phyloP scores from a whole-genome alignment of 768 basidiomycete species.

The Wakefieldia striispora region DNA sequence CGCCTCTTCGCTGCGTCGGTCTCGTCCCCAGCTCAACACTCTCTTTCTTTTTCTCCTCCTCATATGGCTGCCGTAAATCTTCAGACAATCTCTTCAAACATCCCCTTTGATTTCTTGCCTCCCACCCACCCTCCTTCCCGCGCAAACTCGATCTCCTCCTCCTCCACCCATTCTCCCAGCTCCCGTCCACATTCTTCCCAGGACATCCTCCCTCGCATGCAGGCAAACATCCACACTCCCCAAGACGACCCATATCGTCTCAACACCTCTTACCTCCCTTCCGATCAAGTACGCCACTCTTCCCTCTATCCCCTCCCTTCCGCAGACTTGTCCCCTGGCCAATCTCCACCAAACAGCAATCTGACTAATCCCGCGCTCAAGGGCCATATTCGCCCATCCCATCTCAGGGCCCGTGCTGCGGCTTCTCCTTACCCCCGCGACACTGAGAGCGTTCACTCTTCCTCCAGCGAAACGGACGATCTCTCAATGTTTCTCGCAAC shows the following conservation, averaged over 20 bases:
- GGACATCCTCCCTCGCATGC: conserved; percentile 55
- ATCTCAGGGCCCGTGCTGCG: conserved; percentile 76
- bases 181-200: conserved; percentile 81
- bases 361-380: conserved; percentile 75
- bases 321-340: conserved; percentile 43
- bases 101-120: conserved; percentile 72
- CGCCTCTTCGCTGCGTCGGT: conserved; percentile 39
- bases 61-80: conserved; percentile 73
- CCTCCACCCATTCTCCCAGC: conserved; percentile 67
- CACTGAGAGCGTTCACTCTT: conserved; percentile 82
- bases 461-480: conserved; percentile 88
- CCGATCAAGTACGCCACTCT: conserved; percentile 46
- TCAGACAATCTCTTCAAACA: conserved; percentile 64
- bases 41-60: conserved; percentile 37
- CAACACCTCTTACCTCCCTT: conserved; percentile 48
- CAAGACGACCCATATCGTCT: conserved; percentile 72
- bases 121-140: conserved; percentile 65
- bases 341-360: conserved; percentile 76
- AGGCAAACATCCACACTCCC: conserved; percentile 47
- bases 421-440: conserved; percentile 87
- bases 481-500: conserved; percentile 71
- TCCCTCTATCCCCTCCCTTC: conserved; percentile 42
- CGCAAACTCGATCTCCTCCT: conserved; percentile 75
- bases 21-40: conserved; percentile 34
- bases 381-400: conserved; percentile 70